These are phyloP conservation scores for Penicillium psychrosexuale DNA, from an alignment of 2,329 filamentous ascomycete species.

Conservation along the genomic window DNA sequence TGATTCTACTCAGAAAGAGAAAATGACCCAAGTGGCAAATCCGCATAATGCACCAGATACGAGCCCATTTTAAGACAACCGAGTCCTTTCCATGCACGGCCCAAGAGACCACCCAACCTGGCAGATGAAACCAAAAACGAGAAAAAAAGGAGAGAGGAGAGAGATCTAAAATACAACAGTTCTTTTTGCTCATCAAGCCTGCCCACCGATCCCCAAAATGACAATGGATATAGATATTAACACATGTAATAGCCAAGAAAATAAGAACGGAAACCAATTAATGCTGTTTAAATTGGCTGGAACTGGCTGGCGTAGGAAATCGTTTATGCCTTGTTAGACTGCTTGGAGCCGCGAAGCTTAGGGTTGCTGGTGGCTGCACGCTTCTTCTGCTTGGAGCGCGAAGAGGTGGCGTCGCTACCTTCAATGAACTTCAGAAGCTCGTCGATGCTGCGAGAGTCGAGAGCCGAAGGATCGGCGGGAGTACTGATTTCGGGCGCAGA, in stretches of 20 bases:
- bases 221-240: conserved; percentile 27
- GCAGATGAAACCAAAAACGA: conserved; percentile 19
- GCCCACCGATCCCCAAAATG: conserved; percentile 22
- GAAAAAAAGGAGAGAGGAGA: conserved; percentile 34
- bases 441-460: conserved; percentile 83
- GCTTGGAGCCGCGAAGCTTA: conserved; percentile 44
- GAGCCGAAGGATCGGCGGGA: conserved; percentile 38
- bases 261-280: conserved; percentile 10
- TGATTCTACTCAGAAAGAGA: conserved; percentile 7
- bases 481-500: conserved; percentile 51
- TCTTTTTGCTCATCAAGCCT: conserved; percentile 32
- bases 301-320: conserved; percentile 10
- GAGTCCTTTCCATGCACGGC: conserved; percentile 34
- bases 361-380: conserved; percentile 43
- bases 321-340: conserved; percentile 34
- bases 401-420: conserved; percentile 52
- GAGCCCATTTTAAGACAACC: conserved; percentile 34
- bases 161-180: conserved; percentile 32
- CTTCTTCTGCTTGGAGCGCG: conserved; percentile 46
- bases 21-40: conserved; percentile 19
- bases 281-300: conserved; percentile 11
- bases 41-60: conserved; percentile 27
- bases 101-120: conserved; percentile 26
- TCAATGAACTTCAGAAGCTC: conserved; percentile 95
- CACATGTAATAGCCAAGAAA: conserved; percentile 27